Conservation (phyloP, 169 alveolate species). For the Fabrea salina region DNA sequence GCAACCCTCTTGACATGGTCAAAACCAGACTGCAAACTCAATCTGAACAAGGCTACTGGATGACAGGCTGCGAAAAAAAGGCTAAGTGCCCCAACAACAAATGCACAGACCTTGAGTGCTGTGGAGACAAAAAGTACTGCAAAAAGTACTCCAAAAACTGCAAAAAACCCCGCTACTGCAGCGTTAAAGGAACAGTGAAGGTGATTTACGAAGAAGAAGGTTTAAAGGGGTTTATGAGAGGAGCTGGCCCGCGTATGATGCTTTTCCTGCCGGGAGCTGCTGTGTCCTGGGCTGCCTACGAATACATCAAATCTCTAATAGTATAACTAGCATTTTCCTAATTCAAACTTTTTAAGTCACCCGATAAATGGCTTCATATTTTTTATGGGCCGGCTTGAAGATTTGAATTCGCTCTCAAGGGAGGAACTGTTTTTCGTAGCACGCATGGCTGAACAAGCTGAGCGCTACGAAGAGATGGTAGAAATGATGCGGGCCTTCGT, state of each 20-base stretch:
- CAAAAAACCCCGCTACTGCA: conserved; percentile 47
- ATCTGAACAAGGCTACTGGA: no score
- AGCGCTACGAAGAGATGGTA: conserved; percentile 98
- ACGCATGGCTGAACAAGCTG: conserved; percentile 99
- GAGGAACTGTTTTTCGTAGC: conserved; percentile 83
- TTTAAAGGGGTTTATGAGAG: conserved; percentile 85
- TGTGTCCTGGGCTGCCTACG: conserved; percentile 95
- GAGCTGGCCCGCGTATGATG: conserved; percentile 88
- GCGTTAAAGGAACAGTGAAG: conserved; percentile 59
- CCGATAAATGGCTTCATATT: no score
- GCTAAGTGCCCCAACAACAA: background rate
- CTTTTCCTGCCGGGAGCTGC: conserved; percentile 93
- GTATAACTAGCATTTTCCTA: no score
- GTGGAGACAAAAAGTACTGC: background rate
- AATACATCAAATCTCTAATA: conserved; percentile 76
- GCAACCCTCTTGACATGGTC: conserved; percentile 96
- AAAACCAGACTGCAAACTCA: conserved; percentile 95
- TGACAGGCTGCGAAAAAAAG: background rate
- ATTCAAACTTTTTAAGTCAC: no score
- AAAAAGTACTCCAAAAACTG: background rate
- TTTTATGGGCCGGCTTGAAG: background rate
- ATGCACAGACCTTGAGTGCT: no score
- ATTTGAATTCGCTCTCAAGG: conserved; percentile 20
- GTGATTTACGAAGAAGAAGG: conserved; percentile 81
- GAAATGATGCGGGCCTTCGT: conserved; percentile 73